Evolutionary conservation across 2,329 filamentous ascomycete species (phyloP).

Genomic region (Coniella vitis): DNA sequence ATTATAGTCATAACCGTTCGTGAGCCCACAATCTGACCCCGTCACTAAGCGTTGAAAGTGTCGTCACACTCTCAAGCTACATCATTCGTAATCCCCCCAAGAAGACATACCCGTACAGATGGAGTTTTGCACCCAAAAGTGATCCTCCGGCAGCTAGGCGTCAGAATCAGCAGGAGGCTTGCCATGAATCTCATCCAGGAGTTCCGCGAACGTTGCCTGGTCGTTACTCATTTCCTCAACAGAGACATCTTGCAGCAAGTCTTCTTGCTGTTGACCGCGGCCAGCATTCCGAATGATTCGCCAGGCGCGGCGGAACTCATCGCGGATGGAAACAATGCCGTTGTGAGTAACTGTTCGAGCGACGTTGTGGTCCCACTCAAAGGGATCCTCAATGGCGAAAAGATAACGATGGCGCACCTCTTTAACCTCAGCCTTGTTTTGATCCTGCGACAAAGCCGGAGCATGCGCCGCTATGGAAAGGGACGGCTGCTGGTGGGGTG

Average conservation of each 20-base stretch:
- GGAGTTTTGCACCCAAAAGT: not conserved
- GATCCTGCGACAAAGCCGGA: not conserved
- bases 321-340: conserved; percentile 73
- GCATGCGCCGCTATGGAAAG: not conserved
- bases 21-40: no score
- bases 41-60: no score
- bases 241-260: conserved; percentile 48
- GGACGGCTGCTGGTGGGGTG: not conserved
- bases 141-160: not conserved
- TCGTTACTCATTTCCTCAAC: conserved; percentile 25
- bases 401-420: conserved; percentile 75
- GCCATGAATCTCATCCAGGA: conserved; percentile 37
- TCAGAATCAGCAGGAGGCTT: not conserved
- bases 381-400: conserved; percentile 87
- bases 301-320: conserved; percentile 79
- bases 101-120: no score
- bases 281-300: conserved; percentile 56
- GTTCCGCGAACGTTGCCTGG: conserved; percentile 25
- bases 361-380: conserved; percentile 82
- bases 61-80: no score
- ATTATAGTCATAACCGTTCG: no score
- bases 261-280: conserved; percentile 33
- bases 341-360: conserved; percentile 78
- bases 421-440: conserved; percentile 38
- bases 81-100: no score